Conservation (phyloP, 2,329 filamentous ascomycete genomes). For the Ascochyta fabae region DNA sequence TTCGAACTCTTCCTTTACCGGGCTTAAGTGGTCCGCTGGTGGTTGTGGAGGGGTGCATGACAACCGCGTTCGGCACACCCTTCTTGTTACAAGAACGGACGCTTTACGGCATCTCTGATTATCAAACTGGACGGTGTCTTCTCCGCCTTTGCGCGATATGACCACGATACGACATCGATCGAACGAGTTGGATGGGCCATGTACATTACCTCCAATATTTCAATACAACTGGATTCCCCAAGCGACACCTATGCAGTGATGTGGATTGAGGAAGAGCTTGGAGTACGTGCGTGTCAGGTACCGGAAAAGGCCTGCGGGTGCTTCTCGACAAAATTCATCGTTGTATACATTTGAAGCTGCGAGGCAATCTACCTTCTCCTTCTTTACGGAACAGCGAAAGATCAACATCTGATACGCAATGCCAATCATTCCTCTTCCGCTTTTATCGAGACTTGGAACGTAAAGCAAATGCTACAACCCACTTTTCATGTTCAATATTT, state of each 20-base stretch:
- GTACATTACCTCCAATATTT: constrained; percentile 15
- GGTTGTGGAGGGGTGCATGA: constrained; percentile 77
- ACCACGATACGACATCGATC: constrained; percentile 1
- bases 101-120: constrained; percentile 98
- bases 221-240: constrained; percentile 9
- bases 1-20: constrained; percentile 83
- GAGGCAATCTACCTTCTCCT: constrained; percentile 37
- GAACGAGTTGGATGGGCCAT: constrained; percentile 12
- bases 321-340: constrained; percentile 14
- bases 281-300: background rate
- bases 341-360: constrained; percentile 37
- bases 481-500: background rate
- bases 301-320: too few species aligned
- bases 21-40: constrained; percentile 87
- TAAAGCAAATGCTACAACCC: constrained; percentile 12
- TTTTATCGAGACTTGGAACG: constrained; percentile 19
- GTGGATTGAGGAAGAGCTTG: background rate
- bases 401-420: constrained; percentile 36
- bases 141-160: constrained; percentile 4
- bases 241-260: constrained; percentile 1
- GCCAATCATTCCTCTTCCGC: constrained; percentile 49
- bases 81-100: constrained; percentile 97
- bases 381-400: constrained; percentile 48
- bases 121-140: constrained; percentile 63
- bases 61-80: constrained; percentile 98